A percentile compares a stretch with the other conserved stretches of the same genome.
phyloP scores from a whole-genome alignment of 805 yeast species.

The Sugiyamaella marilandica region DNA sequence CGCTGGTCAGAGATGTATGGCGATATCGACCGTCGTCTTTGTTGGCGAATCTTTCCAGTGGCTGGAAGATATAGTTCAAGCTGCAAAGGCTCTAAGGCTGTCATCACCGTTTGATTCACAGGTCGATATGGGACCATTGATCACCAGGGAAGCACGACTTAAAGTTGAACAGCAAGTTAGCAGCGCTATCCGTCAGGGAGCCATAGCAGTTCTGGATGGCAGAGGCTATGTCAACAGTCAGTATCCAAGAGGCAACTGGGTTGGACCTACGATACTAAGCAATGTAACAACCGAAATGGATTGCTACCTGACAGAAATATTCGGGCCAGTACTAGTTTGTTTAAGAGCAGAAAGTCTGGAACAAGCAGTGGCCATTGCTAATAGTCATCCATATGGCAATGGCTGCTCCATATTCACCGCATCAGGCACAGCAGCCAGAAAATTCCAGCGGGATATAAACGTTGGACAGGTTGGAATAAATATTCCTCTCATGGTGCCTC shows the following conservation, averaged over 20 bases:
- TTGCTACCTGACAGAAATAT: neutral
- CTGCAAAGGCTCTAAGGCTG: neutral
- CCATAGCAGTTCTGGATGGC: neutral
- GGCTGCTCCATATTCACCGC: conserved; percentile 1
- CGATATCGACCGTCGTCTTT: neutral
- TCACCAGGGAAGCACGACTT: neutral
- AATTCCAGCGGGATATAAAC: conserved; percentile 1
- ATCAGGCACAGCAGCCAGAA: neutral
- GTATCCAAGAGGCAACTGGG: conserved; percentile 1
- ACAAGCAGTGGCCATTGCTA: neutral
- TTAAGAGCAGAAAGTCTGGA: neutral
- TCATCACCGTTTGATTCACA: neutral
- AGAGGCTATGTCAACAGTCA: neutral
- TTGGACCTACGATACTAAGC: neutral
- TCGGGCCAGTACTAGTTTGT: neutral
- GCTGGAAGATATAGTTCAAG: neutral
- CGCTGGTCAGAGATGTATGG: conserved; percentile 1
- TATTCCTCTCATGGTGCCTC: neutral
- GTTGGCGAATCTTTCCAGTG: neutral
- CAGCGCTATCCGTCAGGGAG: neutral
- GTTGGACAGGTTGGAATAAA: conserved; percentile 1
- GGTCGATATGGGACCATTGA: neutral
- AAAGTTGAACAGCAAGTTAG: neutral
- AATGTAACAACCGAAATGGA: neutral
- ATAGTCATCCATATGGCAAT: neutral